phyloP scores from a whole-genome alignment of 441 rosid species.

The Erodium chrysanthum region DNA sequence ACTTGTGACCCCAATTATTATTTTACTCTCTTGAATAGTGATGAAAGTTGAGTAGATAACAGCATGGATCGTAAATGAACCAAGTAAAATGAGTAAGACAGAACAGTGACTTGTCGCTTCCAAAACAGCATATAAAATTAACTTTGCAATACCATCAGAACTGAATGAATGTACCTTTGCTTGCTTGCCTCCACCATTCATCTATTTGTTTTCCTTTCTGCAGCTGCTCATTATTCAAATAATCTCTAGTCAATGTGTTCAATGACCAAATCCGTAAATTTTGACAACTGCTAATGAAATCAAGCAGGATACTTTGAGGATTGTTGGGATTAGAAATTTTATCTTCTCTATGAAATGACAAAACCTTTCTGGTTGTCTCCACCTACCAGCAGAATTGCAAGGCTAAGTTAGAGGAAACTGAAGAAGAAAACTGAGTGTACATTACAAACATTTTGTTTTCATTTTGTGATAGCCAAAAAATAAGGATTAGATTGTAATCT shows the following conservation, averaged over 20 bases:
- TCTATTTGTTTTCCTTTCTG: constrained; percentile 95
- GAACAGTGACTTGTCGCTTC: background rate
- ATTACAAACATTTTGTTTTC: background rate
- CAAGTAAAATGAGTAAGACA: background rate
- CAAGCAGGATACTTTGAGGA: constrained; percentile 91
- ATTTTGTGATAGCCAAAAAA: background rate
- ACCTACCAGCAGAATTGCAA: constrained; percentile 46
- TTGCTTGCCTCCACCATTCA: constrained; percentile 93
- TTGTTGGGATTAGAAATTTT: constrained; percentile 73
- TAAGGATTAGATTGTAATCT: no score
- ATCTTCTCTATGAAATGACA: constrained; percentile 94
- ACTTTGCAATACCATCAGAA: constrained; percentile 16
- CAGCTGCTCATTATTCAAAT: constrained; percentile 76
- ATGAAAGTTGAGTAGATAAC: background rate
- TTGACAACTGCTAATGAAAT: constrained; percentile 94
- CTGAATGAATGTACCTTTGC: constrained; percentile 51
- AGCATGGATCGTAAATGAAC: background rate
- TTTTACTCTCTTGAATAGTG: no score
- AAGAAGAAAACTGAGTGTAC: background rate
- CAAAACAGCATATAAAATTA: background rate
- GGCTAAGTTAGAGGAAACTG: constrained; percentile 18
- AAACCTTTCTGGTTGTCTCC: constrained; percentile 78
- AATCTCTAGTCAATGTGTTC: constrained; percentile 76
- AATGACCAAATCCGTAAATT: constrained; percentile 90
- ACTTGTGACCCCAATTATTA: no score